These are phyloP conservation scores for Viridothelium virens DNA, from an alignment of 495 filamentous ascomycete genomes.

Conservation along the genomic window DNA sequence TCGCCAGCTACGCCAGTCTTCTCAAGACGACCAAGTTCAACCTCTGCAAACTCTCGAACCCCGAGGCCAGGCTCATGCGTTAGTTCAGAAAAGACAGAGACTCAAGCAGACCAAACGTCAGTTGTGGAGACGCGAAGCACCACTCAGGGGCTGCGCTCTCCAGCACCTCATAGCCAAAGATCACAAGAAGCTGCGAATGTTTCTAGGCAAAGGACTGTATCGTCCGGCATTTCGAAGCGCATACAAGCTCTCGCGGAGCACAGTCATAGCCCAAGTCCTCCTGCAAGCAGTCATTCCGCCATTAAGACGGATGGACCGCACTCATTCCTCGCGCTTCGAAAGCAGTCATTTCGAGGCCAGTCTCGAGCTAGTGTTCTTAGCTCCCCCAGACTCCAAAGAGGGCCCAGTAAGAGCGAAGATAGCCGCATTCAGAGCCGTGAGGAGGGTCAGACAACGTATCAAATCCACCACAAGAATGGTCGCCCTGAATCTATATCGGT, in stretches of 20 bases:
- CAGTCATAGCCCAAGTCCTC: background rate
- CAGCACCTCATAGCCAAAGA: background rate
- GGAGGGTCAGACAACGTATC: background rate
- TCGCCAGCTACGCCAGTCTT: slow-evolving; percentile 69
- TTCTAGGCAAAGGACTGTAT: slow-evolving; percentile 58
- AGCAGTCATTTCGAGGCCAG: slow-evolving; percentile 1
- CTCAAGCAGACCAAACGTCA: background rate
- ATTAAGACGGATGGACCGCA: background rate
- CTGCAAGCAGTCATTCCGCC: background rate
- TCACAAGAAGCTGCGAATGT: slow-evolving; percentile 12
- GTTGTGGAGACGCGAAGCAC: background rate
- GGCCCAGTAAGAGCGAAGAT: background rate
- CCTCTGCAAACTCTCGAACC: slow-evolving; percentile 14
- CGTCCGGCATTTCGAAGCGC: slow-evolving; percentile 78
- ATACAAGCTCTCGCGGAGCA: slow-evolving; percentile 66
- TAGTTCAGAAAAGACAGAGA: slow-evolving; percentile 15
- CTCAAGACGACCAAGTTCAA: slow-evolving; percentile 35
- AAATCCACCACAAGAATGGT: slow-evolving; percentile 23
- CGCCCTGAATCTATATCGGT: slow-evolving; percentile 70
- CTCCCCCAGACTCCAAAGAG: slow-evolving; percentile 1
- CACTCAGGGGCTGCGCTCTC: background rate
- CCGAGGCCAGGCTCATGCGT: background rate
- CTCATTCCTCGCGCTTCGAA: background rate
- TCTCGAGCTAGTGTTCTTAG: slow-evolving; percentile 5
- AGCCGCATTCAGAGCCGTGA: background rate